Evolutionary conservation across 2,329 filamentous ascomycete genomes (phyloP), one percentile per base, ranked within the genome.

Genomic region (Hymenoscyphus infarciens): DNA sequence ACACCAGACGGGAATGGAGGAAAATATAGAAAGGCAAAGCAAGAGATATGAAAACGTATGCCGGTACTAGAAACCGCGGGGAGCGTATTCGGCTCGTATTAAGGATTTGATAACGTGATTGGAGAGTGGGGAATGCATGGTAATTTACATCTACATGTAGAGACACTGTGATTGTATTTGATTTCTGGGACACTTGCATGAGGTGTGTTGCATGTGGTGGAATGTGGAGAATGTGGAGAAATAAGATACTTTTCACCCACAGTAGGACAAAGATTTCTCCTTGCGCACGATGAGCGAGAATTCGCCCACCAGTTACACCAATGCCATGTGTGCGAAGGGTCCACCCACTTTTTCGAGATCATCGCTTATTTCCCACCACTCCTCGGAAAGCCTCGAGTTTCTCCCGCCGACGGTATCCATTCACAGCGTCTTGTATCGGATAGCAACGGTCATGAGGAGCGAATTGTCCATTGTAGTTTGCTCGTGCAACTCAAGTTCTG

Each of bases 361-460:
- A 42, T 57, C 56, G 56, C 56, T 57, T 57, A 57, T 42, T 39
- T 45, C 25, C 42, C 57, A 16, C 45, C 57, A 45, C 35, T 49
- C 27, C 57, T 52, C 38, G 42, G 42, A 49, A 49, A 49, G n/a
- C 42, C 42, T 49, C 42, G n/a, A 49, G 42, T 49, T 49, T 49
- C 42, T 49, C 42, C 42, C 19, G 42, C n/a, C n/a, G 42, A 49
- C 11, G 42, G 42, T 49, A 49, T 49, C 42, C 42, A 49, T 49
- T 22, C 42, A 22, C 6, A 49, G 19, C 19, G n/a, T 49, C 19
- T 19, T 22, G n/a, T 19, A 22, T n/a, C 22, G 39, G 25, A n/a
- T 39, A 39, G 56, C 11, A 25, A 16, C 33, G 38, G 57, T 52
- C 57, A 59, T 33, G 57, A 33, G 57, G 22, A 22, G 10, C 5